Base-by-base conservation (phyloP, 768 basidiomycete genomes). In the Scleroderma bovista region DNA sequence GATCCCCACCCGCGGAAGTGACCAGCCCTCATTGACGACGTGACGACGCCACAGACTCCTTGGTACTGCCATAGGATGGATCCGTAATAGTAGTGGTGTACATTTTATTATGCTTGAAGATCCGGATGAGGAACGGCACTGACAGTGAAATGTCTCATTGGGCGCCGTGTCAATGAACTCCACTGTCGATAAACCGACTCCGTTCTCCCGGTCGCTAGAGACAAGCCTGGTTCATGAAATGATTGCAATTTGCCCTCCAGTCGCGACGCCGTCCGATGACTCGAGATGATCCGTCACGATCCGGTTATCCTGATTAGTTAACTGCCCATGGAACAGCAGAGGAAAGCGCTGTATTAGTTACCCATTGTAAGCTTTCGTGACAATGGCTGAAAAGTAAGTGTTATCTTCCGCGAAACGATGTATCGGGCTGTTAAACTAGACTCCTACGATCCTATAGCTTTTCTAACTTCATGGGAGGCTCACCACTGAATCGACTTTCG, bases 401-500 rank as follows among this genome's bases (percentile, higher is more conserved):
- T n/a, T n/a, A 17, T 20, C 19, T 44, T 19, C 38, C 37, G n/a
- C n/a, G 44, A 33, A 17, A 23, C 31, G n/a, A 38, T 23, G 24
- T 23, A 39, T n/a, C n/a, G n/a, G 32, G 36, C 32, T 29, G 20
- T 19, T 24, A 7, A 40, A n/a, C 26, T 11, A n/a, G 19, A 31
- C 20, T 16, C n/a, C 31, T 37, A 36, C 39, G 46, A 50, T 58
- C 48, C 20, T 17, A 17, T 52, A 73, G 84, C 47, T 65, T 71
- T 45, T 62, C 71, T 23, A 78, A 79, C 54, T 79, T 79, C 64
- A 62, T 78, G 55, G 71, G 68, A 31, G 79, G 86, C 36, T 87
- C 88, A 48, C 81, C 86, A 38, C 69, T 91, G 29, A 91, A 91
- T 64, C 83, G 90, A 15, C 74, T 92, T 17, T 83, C 87, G 1